A percentile compares a stretch with the other conserved stretches of the same genome.
Evolutionary conservation across 2,329 filamentous ascomycete genomes (phyloP).

Genomic region (Hymenoscyphus salicellus): DNA sequence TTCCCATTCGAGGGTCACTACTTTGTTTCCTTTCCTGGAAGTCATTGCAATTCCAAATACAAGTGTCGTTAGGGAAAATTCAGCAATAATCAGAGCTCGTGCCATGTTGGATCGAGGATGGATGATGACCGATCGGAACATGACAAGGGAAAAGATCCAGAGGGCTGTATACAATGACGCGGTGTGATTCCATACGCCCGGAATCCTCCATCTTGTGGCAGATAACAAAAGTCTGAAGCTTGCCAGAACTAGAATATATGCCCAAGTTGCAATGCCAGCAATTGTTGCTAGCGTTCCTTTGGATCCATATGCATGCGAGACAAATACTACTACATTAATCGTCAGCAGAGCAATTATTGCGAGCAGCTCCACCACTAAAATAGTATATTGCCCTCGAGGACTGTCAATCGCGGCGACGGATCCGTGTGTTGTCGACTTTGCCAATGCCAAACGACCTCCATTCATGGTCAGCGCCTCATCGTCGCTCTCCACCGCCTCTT

Average conservation of each 20-base stretch:
- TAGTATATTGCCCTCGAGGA: conserved; percentile 68
- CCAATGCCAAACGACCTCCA: conserved; percentile 55
- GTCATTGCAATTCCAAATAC: conserved; percentile 74
- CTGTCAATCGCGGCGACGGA: conserved; percentile 70
- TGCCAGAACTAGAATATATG: conserved; percentile 73
- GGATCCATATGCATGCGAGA: conserved; percentile 56
- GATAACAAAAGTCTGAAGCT: conserved; percentile 67
- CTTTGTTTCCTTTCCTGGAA: conserved; percentile 88
- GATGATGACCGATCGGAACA: conserved; percentile 83
- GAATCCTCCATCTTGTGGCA: conserved; percentile 63
- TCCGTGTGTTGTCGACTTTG: conserved; percentile 59
- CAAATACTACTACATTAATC: conserved; percentile 64
- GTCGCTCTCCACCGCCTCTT: conserved; percentile 59
- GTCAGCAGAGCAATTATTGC: conserved; percentile 69
- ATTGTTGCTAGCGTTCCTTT: conserved; percentile 59
- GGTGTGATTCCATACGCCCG: conserved; percentile 88
- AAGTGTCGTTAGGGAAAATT: conserved; percentile 72
- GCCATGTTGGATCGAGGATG: conserved; percentile 65
- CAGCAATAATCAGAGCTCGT: conserved; percentile 63
- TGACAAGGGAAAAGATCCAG: conserved; percentile 72
- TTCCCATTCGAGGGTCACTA: conserved; percentile 84
- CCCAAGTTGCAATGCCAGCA: conserved; percentile 70
- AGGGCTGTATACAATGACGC: conserved; percentile 76
- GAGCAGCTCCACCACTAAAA: conserved; percentile 71
- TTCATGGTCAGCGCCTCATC: conserved; percentile 55